These are phyloP conservation scores for Populus pruinosa DNA, from an alignment of 345 rosid species.

Conservation along the genomic window DNA sequence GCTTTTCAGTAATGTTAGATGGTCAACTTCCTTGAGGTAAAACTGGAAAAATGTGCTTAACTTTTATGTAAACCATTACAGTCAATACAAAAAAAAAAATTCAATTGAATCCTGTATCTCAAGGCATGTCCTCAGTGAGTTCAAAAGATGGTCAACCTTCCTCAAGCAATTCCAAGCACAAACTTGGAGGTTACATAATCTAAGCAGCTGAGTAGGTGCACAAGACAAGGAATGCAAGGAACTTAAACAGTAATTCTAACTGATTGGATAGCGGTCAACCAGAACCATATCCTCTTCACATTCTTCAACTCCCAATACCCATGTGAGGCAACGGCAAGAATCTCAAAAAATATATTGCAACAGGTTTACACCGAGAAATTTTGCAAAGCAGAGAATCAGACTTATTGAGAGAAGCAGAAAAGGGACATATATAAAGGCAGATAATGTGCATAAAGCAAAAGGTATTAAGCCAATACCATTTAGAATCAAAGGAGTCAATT, in stretches of 20 bases:
- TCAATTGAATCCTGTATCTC: background rate
- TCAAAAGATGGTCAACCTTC: background rate
- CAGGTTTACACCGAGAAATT: background rate
- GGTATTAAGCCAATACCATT: constrained; percentile 57
- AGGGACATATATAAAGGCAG: background rate
- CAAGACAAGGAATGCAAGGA: background rate
- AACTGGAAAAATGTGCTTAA: background rate
- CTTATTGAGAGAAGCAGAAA: background rate
- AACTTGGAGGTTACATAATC: background rate
- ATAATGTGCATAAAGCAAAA: constrained; percentile 5
- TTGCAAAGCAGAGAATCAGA: constrained; percentile 2
- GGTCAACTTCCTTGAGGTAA: background rate
- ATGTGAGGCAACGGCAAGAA: background rate
- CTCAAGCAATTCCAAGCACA: background rate
- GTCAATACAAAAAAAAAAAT: background rate
- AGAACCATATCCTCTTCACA: background rate
- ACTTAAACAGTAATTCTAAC: background rate
- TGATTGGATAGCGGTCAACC: background rate
- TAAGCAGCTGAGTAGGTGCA: background rate
- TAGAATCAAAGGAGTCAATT: constrained; percentile 96
- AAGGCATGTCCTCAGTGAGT: background rate
- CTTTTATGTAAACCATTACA: background rate
- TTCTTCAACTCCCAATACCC: background rate
- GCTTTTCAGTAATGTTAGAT: background rate
- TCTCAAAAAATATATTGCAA: background rate